Percentiles rank a stretch among this genome's conserved stretches.
Conservation (phyloP, 2,329 filamentous ascomycete species). For the Didymella keratinophila region DNA sequence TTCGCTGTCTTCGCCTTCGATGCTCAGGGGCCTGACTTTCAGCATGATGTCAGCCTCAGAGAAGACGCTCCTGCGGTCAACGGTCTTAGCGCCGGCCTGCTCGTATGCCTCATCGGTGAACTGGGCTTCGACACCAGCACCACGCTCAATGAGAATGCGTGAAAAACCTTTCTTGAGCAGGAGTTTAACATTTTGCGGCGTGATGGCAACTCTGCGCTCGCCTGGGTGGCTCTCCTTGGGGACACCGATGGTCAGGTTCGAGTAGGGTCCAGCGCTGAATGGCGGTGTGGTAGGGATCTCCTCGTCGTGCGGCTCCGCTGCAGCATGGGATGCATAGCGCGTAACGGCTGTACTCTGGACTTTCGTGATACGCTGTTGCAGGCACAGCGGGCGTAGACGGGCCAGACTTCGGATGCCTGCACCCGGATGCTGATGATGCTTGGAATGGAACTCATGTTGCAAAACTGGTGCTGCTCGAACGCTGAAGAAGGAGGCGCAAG, state of each 20-base stretch:
- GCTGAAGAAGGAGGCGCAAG: constrained; percentile 10
- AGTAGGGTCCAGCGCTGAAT: constrained; percentile 65
- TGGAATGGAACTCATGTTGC: constrained; percentile 30
- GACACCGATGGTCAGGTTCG: constrained; percentile 77
- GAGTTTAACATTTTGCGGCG: constrained; percentile 81
- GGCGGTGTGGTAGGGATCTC: constrained; percentile 47
- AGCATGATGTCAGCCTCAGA: constrained; percentile 78
- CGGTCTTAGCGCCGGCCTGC: constrained; percentile 78
- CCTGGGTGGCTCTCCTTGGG: constrained; percentile 79
- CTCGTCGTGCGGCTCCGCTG: constrained; percentile 46
- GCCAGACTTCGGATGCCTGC: constrained; percentile 35
- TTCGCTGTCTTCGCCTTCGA: constrained; percentile 67
- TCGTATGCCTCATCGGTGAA: constrained; percentile 81
- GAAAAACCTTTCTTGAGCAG: constrained; percentile 86
- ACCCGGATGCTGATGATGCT: constrained; percentile 24
- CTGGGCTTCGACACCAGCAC: constrained; percentile 79
- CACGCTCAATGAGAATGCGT: constrained; percentile 78
- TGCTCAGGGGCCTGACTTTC: constrained; percentile 79
- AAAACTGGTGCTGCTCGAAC: constrained; percentile 31
- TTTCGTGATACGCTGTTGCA: constrained; percentile 42
- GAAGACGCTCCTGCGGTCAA: constrained; percentile 75
- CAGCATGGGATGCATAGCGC: constrained; percentile 44
- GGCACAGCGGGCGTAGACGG: constrained; percentile 38
- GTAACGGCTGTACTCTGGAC: constrained; percentile 34
- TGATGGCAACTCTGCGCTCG: constrained; percentile 84